These are phyloP conservation scores for Penicillium lividum DNA, from an alignment of 495 filamentous ascomycete genomes.

Conservation along the genomic window DNA sequence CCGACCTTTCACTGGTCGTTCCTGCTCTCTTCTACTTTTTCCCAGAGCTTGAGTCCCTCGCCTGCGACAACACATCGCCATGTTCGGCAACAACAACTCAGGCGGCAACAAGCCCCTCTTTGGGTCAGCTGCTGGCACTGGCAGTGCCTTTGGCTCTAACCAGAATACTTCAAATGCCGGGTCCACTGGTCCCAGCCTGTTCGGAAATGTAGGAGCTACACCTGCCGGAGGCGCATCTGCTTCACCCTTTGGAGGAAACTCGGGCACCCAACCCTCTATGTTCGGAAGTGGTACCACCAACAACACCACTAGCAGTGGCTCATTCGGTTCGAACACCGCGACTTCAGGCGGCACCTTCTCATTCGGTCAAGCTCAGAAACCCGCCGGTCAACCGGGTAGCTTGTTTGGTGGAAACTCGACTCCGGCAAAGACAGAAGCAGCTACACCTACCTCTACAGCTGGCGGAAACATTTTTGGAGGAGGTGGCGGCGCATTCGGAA, in stretches of 20 bases:
- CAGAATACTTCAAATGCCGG: conserved; percentile 30
- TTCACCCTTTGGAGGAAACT: conserved; percentile 36
- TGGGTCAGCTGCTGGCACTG: conserved; percentile 35
- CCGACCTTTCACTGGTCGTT: conserved; percentile 18
- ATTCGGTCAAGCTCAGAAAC: conserved; percentile 40
- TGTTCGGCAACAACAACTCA: conserved; percentile 42
- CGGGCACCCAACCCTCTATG: conserved; percentile 30
- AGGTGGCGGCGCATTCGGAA: conserved; percentile 23
- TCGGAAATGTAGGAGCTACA: conserved; percentile 48
- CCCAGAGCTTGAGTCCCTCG: conserved; percentile 21
- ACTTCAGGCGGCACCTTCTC: conserved; percentile 36
- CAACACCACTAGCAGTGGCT: conserved; percentile 11
- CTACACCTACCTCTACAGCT: conserved; percentile 36
- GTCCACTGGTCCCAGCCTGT: conserved; percentile 35
- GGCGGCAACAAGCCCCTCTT: conserved; percentile 42
- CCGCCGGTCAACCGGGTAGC: conserved; percentile 25
- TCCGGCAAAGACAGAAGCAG: conserved; percentile 41
- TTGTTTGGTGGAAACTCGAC: conserved; percentile 37
- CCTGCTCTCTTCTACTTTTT: conserved; percentile 21
- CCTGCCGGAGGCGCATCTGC: conserved; percentile 34
- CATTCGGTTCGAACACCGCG: conserved; percentile 19
- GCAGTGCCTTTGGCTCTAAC: conserved; percentile 31
- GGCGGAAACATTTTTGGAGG: conserved; percentile 52
- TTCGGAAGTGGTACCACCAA: conserved; percentile 37
- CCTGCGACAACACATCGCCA: conserved; percentile 26